These are phyloP conservation scores for Thielaviopsis musarum DNA, from an alignment of 2,329 filamentous ascomycete species.

Conservation along the genomic window DNA sequence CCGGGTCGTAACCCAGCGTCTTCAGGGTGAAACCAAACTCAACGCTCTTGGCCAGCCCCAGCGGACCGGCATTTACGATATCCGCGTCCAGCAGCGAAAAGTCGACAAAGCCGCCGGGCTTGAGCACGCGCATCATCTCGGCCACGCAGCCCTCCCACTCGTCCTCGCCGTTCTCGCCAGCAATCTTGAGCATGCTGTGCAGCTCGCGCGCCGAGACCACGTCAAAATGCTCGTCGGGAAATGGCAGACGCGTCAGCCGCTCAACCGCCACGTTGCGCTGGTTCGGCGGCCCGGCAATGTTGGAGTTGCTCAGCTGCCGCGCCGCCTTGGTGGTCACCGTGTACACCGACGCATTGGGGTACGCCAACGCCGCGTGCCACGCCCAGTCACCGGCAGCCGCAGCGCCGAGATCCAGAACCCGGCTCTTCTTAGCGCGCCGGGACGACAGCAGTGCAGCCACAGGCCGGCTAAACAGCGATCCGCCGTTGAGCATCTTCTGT, in stretches of 20 bases:
- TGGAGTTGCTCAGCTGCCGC: constrained; percentile 53
- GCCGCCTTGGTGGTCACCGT: constrained; percentile 65
- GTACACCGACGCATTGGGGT: constrained; percentile 71
- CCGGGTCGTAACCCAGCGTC: constrained; percentile 77
- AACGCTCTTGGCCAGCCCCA: constrained; percentile 66
- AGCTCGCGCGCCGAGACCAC: constrained; percentile 79
- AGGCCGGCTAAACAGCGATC: constrained; percentile 46
- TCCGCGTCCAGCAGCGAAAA: constrained; percentile 83
- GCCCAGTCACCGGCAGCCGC: constrained; percentile 83
- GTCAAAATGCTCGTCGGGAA: constrained; percentile 74
- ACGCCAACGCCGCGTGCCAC: constrained; percentile 79
- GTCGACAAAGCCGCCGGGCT: constrained; percentile 84
- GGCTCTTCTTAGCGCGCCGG: constrained; percentile 25
- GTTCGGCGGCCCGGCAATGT: constrained; percentile 70
- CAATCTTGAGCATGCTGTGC: constrained; percentile 65
- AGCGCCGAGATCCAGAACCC: constrained; percentile 76
- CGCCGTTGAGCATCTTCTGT: constrained; percentile 44
- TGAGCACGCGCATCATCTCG: constrained; percentile 81
- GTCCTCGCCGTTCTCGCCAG: constrained; percentile 50
- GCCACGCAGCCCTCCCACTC: constrained; percentile 75
- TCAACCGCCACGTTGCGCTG: constrained; percentile 70
- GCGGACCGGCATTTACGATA: constrained; percentile 66
- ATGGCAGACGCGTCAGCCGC: constrained; percentile 65
- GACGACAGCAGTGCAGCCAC: constrained; percentile 40
- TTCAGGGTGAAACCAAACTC: constrained; percentile 86